Conservation (phyloP, 805 yeast species). For the Metschnikowia picachoensis region DNA sequence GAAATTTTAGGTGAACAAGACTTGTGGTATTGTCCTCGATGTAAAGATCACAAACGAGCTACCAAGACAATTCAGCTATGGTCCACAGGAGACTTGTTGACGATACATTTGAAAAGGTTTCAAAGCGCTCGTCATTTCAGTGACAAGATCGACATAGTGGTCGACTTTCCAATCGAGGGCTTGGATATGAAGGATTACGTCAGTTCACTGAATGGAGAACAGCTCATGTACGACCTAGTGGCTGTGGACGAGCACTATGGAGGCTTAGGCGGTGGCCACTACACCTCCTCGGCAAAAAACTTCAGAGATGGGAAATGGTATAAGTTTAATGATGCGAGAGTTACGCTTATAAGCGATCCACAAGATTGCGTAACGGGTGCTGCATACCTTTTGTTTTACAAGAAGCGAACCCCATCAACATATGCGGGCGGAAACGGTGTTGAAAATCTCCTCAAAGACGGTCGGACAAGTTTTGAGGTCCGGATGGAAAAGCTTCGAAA, state of each 20-base stretch:
- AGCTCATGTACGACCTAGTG: constrained; percentile 69
- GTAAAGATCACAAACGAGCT: constrained; percentile 87
- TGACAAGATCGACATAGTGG: constrained; percentile 82
- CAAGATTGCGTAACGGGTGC: constrained; percentile 63
- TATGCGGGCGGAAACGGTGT: constrained; percentile 16
- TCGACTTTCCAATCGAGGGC: constrained; percentile 82
- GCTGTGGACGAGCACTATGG: constrained; percentile 97
- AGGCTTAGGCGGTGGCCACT: constrained; percentile 96
- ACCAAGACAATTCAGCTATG: constrained; percentile 87
- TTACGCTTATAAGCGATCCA: constrained; percentile 53
- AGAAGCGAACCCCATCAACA: constrained; percentile 43
- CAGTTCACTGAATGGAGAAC: constrained; percentile 22
- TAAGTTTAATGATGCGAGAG: constrained; percentile 83
- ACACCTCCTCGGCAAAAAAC: constrained; percentile 85
- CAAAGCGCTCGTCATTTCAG: constrained; percentile 80
- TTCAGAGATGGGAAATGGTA: constrained; percentile 79
- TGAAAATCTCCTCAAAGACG: constrained; percentile 31
- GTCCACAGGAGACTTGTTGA: constrained; percentile 88
- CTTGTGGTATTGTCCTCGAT: constrained; percentile 88
- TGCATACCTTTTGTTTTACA: constrained; percentile 83
- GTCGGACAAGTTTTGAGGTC: constrained; percentile 43
- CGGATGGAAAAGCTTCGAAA: constrained; percentile 41
- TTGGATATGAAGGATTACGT: constrained; percentile 68
- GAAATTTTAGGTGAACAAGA: constrained; percentile 87
- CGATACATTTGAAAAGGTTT: constrained; percentile 87